A percentile compares a stretch with the other conserved stretches of the same genome.
phyloP scores from a whole-genome alignment of 164 flowering plant genomes.

The Magnolia sinica region DNA sequence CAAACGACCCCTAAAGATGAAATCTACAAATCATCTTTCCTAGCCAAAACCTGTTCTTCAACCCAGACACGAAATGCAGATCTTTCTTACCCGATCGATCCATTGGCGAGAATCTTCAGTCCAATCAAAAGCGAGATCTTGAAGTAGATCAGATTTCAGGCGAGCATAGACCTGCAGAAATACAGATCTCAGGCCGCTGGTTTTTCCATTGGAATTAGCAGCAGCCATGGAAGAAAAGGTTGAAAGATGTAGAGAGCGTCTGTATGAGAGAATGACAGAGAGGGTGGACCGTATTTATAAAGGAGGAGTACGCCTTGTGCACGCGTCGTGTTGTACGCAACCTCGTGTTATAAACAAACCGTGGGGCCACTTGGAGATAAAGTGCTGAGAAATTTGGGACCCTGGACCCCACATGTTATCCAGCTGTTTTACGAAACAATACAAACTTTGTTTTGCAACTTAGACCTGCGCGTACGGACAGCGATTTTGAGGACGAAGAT shows the following conservation, averaged over 20 bases:
- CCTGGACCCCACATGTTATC: too few relatives aligned
- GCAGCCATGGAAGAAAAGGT: background rate
- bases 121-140: slow-evolving; percentile 87
- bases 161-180: slow-evolving; percentile 59
- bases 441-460: too few relatives aligned
- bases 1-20: too few relatives aligned
- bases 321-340: background rate
- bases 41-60: too few relatives aligned
- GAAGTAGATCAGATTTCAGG: slow-evolving; percentile 79
- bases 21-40: too few relatives aligned
- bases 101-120: slow-evolving; percentile 72
- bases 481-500: too few relatives aligned
- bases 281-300: too few relatives aligned
- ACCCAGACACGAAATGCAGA: background rate
- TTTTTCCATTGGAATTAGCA: slow-evolving; percentile 19
- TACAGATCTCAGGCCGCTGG: slow-evolving; percentile 41
- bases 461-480: too few relatives aligned
- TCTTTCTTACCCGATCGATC: slow-evolving; percentile 62
- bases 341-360: too few relatives aligned
- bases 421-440: too few relatives aligned
- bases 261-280: background rate
- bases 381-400: too few relatives aligned
- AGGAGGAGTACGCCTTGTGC: background rate
- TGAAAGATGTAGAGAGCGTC: background rate
- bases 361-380: background rate